Evolutionary conservation across 805 yeast genomes (phyloP).

Genomic region (Myxozyma neotropica): DNA sequence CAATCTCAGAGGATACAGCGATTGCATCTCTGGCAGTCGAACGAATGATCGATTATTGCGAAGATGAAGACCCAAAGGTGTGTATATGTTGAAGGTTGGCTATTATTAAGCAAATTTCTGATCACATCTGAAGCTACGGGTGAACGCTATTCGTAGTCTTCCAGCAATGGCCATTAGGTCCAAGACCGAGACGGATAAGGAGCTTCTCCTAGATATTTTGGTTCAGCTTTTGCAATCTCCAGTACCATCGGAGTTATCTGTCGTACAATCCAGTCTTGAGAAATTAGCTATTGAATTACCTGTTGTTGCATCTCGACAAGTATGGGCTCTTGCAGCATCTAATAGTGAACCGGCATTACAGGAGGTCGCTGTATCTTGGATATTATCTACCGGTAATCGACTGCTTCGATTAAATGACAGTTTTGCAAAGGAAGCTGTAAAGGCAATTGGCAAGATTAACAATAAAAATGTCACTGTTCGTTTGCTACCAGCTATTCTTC

Average conservation of each 20-base stretch:
- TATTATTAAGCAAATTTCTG: neutral
- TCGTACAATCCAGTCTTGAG: conserved; percentile 13
- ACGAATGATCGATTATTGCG: conserved; percentile 29
- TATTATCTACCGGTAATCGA: conserved; percentile 4
- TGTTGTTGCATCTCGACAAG: conserved; percentile 13
- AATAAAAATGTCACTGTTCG: neutral
- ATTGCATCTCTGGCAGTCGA: conserved; percentile 24
- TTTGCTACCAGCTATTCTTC: conserved; percentile 8
- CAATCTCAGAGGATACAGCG: conserved; percentile 11
- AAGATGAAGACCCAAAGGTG: conserved; percentile 18
- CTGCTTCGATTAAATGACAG: neutral
- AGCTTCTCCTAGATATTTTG: conserved; percentile 18
- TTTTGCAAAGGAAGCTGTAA: conserved; percentile 13
- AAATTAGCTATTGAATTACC: conserved; percentile 11
- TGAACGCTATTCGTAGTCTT: conserved; percentile 13
- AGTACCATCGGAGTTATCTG: conserved; percentile 16
- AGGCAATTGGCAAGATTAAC: neutral
- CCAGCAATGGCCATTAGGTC: conserved; percentile 16
- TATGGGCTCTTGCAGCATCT: conserved; percentile 20
- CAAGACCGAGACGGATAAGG: conserved; percentile 10
- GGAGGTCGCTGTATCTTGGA: conserved; percentile 15
- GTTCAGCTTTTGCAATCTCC: conserved; percentile 24
- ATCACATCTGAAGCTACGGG: neutral
- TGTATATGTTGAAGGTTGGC: neutral
- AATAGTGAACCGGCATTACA: conserved; percentile 17